Base-by-base conservation (phyloP, 495 filamentous ascomycete species). In the Coniosporium apollinis region DNA sequence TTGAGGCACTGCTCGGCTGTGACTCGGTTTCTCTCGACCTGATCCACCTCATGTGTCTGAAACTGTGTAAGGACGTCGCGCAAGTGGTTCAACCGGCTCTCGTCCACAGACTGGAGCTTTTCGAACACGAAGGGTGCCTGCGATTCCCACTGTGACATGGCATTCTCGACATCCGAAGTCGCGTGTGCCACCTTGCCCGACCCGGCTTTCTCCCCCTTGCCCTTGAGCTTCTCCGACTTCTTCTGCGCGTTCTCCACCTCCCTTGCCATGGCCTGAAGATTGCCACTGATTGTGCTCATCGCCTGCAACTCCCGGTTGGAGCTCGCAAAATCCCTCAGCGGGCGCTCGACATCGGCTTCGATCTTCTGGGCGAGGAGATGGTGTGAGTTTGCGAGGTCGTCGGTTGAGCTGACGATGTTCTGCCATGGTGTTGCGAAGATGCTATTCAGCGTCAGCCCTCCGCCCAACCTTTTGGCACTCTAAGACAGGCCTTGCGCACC, bases 81-180 rank as follows among this genome's bases (percentile, higher is more conserved):
- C 34, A 99, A 65, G 54, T 92, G 79, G 53, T 94, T 94, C 41
- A 91, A 65, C 37, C 91, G 68, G 38, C 67, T 74, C 58, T 99
- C 91, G 41, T 99, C 91, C 13, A 85, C 61, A 5, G 83, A 75
- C 55, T 99, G 91, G 13, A 99, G 72, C 39, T 79, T 82, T 56
- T 96, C 91, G 51, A 91, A 96, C 37, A 94, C 77, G 56, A 81
- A 96, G 5, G 91, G 91, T 22, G 91, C 82, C 52, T 93, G 82
- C 6, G 89, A 91, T 22, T 94, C 79, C 91, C 91, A 99, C 54
- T 92, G 79, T 41, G 76, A 69, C 32, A 60, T 71, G 3, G 85
- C 79, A 44, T 70, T 74, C 33, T 92, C 80, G 10, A 89, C 67
- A 29, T 79, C 73, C 9, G 74, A 60, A 0, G 74, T 61, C 3